Conservation (phyloP, 805 yeast genomes). For the Hanseniaspora hatyaiensis region DNA sequence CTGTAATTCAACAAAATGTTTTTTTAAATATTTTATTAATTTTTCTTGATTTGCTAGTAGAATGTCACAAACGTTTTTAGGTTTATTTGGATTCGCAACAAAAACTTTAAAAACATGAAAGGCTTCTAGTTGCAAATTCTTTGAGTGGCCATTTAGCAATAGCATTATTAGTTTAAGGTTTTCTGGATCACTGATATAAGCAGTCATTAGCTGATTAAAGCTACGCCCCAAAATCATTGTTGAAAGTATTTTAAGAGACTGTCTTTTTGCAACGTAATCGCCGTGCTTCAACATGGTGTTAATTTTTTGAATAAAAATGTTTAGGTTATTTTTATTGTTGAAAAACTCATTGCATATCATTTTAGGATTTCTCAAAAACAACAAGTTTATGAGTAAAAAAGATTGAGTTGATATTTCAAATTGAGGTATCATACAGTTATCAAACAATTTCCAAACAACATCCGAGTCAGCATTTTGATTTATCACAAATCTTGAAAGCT, state of each 20-base stretch:
- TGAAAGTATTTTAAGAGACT: slow-evolving; percentile 64
- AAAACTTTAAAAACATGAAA: slow-evolving; percentile 89
- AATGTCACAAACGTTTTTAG: slow-evolving; percentile 68
- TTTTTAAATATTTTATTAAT: slow-evolving; percentile 54
- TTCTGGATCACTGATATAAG: slow-evolving; percentile 68
- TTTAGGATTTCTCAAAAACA: slow-evolving; percentile 57
- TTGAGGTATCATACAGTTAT: slow-evolving; percentile 58
- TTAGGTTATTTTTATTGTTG: slow-evolving; percentile 37
- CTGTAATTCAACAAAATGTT: slow-evolving; percentile 47
- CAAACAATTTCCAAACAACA: slow-evolving; percentile 71
- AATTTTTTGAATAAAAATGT: slow-evolving; percentile 47
- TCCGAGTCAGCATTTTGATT: slow-evolving; percentile 32
- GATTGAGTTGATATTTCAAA: slow-evolving; percentile 90
- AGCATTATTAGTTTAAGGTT: slow-evolving; percentile 81
- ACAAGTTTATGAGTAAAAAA: slow-evolving; percentile 61
- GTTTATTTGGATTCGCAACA: slow-evolving; percentile 89
- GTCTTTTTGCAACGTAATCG: slow-evolving; percentile 87
- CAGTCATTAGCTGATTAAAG: slow-evolving; percentile 60
- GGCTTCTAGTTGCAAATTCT: slow-evolving; percentile 79
- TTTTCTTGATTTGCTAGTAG: slow-evolving; percentile 73
- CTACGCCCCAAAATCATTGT: slow-evolving; percentile 59
- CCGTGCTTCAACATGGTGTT: slow-evolving; percentile 62
- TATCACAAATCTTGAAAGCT: slow-evolving; percentile 48
- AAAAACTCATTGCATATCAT: slow-evolving; percentile 59
- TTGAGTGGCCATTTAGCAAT: slow-evolving; percentile 73